Evolutionary conservation across 148 eudicot species (phyloP).

Genomic region (Persicaria tinctoria): DNA sequence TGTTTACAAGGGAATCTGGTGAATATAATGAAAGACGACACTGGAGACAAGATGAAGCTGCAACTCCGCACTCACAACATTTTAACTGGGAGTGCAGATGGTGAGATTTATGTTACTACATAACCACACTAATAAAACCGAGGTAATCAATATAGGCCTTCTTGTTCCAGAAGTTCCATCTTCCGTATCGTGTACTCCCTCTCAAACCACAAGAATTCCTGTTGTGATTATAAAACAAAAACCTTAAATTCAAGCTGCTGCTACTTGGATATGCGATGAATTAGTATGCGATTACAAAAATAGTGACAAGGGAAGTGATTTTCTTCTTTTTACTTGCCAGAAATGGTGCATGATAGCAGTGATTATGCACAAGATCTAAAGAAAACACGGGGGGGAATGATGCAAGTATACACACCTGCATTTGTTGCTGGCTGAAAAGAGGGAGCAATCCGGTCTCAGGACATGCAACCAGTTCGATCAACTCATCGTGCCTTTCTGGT

Average conservation of each 20-base stretch:
- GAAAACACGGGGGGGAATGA: background rate
- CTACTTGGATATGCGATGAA: background rate
- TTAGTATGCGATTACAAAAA: background rate
- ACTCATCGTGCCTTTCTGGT: conserved; percentile 56
- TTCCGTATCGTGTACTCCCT: conserved; percentile 65
- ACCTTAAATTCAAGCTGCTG: background rate
- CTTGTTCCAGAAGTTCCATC: conserved; percentile 67
- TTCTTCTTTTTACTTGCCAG: background rate
- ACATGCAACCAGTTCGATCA: conserved; percentile 74
- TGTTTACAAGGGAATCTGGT: no score
- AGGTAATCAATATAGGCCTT: conserved; percentile 19
- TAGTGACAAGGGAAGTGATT: no score
- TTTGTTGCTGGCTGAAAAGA: conserved; percentile 80
- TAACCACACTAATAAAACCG: no score
- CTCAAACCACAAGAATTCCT: conserved; percentile 86
- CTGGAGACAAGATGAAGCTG: no score
- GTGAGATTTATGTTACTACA: no score
- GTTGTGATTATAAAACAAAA: background rate
- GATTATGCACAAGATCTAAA: background rate
- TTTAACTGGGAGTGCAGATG: no score
- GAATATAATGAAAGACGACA: no score
- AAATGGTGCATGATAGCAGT: background rate
- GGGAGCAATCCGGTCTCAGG: conserved; percentile 60
- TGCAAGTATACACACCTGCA: conserved; percentile 48
- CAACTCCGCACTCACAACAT: no score